Percentiles rank a stretch among this genome's conserved stretches.
Conservation (phyloP, 345 rosid genomes). For the Litchi chinensis region DNA sequence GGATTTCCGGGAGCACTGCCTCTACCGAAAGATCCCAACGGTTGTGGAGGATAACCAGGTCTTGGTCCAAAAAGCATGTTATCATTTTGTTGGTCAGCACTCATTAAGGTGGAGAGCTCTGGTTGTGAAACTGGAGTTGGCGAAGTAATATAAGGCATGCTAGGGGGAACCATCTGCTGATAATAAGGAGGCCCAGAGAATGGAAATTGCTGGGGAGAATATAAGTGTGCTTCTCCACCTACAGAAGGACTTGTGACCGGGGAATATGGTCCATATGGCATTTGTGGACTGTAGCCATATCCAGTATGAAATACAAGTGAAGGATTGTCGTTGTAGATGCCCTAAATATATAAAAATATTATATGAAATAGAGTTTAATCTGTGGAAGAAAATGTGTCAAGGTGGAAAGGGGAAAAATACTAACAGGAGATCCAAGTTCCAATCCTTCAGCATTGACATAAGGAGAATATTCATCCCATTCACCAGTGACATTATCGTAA, state of each 20-base stretch:
- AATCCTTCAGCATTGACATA: conserved; percentile 70
- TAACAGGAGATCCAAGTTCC: conserved; percentile 75
- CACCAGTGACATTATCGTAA: conserved; percentile 61
- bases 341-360: conserved; percentile 44
- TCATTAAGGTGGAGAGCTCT: conserved; percentile 55
- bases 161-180: conserved; percentile 75
- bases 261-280: conserved; percentile 89
- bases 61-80: conserved; percentile 68
- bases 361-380: conserved; percentile 3
- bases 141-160: conserved; percentile 68
- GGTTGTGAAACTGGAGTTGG: conserved; percentile 65
- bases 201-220: conserved; percentile 71
- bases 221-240: conserved; percentile 67
- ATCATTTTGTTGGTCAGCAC: conserved; percentile 74
- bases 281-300: conserved; percentile 79
- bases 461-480: conserved; percentile 78
- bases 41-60: conserved; percentile 59
- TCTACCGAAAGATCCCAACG: conserved; percentile 71
- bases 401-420: conserved; percentile 29
- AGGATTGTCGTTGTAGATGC: conserved; percentile 73
- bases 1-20: conserved; percentile 56
- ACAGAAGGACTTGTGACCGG: conserved; percentile 81
- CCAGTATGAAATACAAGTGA: conserved; percentile 78
- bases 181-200: conserved; percentile 69
- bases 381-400: conserved; percentile 12